phyloP scores from a whole-genome alignment of 2,329 filamentous ascomycete species.

The Neopestalotiopsis sp. region DNA sequence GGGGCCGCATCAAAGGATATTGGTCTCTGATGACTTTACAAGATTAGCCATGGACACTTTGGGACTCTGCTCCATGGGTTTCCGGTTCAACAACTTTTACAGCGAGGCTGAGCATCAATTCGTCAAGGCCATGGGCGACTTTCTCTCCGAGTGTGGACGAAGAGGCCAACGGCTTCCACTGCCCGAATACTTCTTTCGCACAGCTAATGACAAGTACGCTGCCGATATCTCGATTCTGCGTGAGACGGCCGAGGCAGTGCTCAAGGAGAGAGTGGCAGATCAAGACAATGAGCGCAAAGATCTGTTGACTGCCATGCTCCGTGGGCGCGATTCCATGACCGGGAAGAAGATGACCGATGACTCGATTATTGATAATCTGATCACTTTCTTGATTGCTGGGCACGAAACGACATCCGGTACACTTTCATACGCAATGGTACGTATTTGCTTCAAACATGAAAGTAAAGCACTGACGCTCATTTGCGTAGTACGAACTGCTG shows the following conservation, averaged over 20 bases:
- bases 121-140: slow-evolving; percentile 68
- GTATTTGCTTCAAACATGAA: not conserved
- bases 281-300: slow-evolving; percentile 63
- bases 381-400: slow-evolving; percentile 43
- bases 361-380: slow-evolving; percentile 71
- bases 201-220: slow-evolving; percentile 54
- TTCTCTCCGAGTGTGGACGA: slow-evolving; percentile 61
- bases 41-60: slow-evolving; percentile 67
- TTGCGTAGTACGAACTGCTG: slow-evolving; percentile 47
- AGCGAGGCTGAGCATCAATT: slow-evolving; percentile 72
- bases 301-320: slow-evolving; percentile 72
- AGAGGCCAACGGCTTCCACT: slow-evolving; percentile 53
- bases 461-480: not conserved
- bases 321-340: slow-evolving; percentile 69
- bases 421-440: slow-evolving; percentile 48
- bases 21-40: slow-evolving; percentile 63
- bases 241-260: slow-evolving; percentile 61
- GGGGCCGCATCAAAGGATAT: slow-evolving; percentile 48
- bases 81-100: slow-evolving; percentile 73
- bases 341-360: slow-evolving; percentile 67
- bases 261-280: slow-evolving; percentile 61
- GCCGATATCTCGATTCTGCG: slow-evolving; percentile 61
- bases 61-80: slow-evolving; percentile 64
- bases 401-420: slow-evolving; percentile 62
- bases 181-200: slow-evolving; percentile 53